These are phyloP conservation scores for rapeseed (Brassica napus) DNA, from an alignment of 345 rosid genomes.

Conservation along the genomic window DNA sequence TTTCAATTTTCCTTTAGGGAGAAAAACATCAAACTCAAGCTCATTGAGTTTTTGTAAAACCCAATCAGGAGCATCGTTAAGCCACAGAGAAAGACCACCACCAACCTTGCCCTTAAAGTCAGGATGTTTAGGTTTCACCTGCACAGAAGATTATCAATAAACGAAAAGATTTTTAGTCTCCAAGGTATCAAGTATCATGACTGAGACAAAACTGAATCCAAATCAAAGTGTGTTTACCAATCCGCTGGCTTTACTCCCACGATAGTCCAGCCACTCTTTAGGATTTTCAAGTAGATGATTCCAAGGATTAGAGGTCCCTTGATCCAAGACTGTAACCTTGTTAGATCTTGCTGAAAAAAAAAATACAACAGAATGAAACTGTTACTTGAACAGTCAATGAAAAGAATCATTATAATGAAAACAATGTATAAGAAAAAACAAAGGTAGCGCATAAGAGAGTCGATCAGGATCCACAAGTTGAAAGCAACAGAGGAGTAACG, in stretches of 20 bases:
- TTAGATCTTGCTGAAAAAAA: slow-evolving; percentile 17
- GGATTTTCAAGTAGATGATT: slow-evolving; percentile 60
- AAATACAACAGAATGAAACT: background rate
- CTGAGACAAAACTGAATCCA: background rate
- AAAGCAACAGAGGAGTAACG: slow-evolving; percentile 1
- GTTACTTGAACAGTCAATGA: background rate
- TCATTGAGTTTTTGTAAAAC: slow-evolving; percentile 45
- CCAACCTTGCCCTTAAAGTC: slow-evolving; percentile 69
- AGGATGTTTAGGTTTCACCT: slow-evolving; percentile 65
- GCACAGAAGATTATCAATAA: background rate
- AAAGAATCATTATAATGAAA: background rate
- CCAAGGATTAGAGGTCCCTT: slow-evolving; percentile 47
- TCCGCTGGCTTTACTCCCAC: slow-evolving; percentile 54
- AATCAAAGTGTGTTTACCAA: slow-evolving; percentile 44
- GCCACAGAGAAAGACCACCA: slow-evolving; percentile 52
- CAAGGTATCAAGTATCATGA: slow-evolving; percentile 3
- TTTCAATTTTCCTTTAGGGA: slow-evolving; percentile 34
- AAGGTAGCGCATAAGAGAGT: slow-evolving; percentile 2
- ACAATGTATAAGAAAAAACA: background rate
- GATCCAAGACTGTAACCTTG: slow-evolving; percentile 22
- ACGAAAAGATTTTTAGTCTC: background rate
- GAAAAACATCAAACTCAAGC: slow-evolving; percentile 43
- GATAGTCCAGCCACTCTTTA: slow-evolving; percentile 68
- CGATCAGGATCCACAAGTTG: slow-evolving; percentile 4
- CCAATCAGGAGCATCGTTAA: slow-evolving; percentile 50